These are phyloP conservation scores for Nothophytophthora sp. DNA, from an alignment of 352 stramenopile species.

Conservation along the genomic window DNA sequence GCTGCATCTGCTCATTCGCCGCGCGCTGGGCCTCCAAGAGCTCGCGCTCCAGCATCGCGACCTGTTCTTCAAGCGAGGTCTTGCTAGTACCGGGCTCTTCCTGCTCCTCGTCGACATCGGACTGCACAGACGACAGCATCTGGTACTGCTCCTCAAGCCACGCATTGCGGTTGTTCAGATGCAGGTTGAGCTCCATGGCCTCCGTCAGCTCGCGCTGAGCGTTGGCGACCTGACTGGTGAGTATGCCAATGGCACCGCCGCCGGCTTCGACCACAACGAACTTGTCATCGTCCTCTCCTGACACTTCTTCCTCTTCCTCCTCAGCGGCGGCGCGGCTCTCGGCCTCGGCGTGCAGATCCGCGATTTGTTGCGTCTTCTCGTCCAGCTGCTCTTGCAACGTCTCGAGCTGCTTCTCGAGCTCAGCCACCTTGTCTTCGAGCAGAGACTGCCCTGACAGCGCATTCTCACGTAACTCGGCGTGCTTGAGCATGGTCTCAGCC, in stretches of 20 bases:
- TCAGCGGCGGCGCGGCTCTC: conserved; percentile 10
- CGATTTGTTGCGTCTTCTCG: conserved; percentile 57
- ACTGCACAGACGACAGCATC: conserved; percentile 38
- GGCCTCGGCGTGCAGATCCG: conserved; percentile 30
- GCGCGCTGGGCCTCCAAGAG: conserved; percentile 37
- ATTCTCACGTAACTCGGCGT: conserved; percentile 58
- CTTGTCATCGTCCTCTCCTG: conserved; percentile 32
- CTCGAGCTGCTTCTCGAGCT: conserved; percentile 65
- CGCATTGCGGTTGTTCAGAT: conserved; percentile 78
- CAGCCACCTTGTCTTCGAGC: conserved; percentile 49
- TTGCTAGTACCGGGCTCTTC: conserved; percentile 25
- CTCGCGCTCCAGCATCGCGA: conserved; percentile 37
- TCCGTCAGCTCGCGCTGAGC: conserved; percentile 80
- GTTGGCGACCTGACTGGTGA: conserved; percentile 72
- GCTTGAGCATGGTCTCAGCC: conserved; percentile 56
- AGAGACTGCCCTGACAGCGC: conserved; percentile 53
- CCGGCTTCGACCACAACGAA: conserved; percentile 53
- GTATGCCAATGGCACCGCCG: conserved; percentile 45
- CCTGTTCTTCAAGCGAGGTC: conserved; percentile 24
- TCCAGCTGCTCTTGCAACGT: conserved; percentile 62
- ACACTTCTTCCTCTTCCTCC: conserved; percentile 18
- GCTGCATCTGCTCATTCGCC: conserved; percentile 30
- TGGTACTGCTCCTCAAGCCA: conserved; percentile 78
- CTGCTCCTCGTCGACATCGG: conserved; percentile 31
- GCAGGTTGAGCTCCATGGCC: conserved; percentile 81